Evolutionary conservation across 2,329 filamentous ascomycete species (phyloP).

Genomic region (Cyphellophora attinorum): DNA sequence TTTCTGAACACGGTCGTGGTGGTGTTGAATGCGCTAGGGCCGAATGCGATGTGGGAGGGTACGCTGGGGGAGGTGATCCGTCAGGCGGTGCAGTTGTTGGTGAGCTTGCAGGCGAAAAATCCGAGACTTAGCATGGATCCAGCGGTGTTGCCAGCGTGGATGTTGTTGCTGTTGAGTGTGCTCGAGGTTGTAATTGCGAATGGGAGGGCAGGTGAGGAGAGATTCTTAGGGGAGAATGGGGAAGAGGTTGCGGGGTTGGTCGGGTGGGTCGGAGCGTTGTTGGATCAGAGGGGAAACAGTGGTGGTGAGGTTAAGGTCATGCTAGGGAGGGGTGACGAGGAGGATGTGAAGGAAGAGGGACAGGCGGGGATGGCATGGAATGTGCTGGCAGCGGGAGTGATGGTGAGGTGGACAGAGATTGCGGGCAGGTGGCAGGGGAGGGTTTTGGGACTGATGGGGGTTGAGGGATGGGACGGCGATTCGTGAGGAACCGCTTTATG

Average conservation of each 20-base stretch:
- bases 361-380: slow-evolving; percentile 35
- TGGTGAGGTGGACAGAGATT: slow-evolving; percentile 68
- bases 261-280: slow-evolving; percentile 73
- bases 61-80: slow-evolving; percentile 55
- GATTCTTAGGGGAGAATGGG: slow-evolving; percentile 64
- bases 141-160: slow-evolving; percentile 59
- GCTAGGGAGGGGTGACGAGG: slow-evolving; percentile 55
- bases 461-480: neutral
- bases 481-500: no score
- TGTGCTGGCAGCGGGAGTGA: slow-evolving; percentile 65
- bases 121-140: slow-evolving; percentile 50
- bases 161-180: slow-evolving; percentile 70
- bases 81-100: slow-evolving; percentile 75
- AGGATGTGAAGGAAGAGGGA: slow-evolving; percentile 31
- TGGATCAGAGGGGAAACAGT: slow-evolving; percentile 51
- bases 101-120: slow-evolving; percentile 48
- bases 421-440: slow-evolving; percentile 18
- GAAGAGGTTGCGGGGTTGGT: slow-evolving; percentile 74
- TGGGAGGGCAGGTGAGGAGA: slow-evolving; percentile 46
- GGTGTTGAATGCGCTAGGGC: slow-evolving; percentile 72
- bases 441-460: slow-evolving; percentile 18
- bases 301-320: slow-evolving; percentile 51
- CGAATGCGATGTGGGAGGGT: slow-evolving; percentile 63
- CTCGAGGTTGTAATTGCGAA: slow-evolving; percentile 63
- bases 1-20: slow-evolving; percentile 82